phyloP scores from a whole-genome alignment of 352 stramenopile genomes.

The Phytophthora sp. region DNA sequence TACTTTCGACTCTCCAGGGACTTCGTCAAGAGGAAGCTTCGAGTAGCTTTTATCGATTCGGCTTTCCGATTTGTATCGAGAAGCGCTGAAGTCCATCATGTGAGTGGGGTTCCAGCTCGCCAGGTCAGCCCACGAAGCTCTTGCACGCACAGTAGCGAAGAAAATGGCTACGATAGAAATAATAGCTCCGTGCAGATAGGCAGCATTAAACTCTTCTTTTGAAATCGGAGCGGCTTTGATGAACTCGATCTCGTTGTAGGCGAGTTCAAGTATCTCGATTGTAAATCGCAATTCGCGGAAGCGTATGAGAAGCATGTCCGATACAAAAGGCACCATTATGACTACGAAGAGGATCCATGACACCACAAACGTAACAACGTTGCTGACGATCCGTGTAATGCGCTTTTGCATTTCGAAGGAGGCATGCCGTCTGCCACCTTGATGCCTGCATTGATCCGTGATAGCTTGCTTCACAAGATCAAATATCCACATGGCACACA shows the following conservation, averaged over 20 bases:
- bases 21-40: neutral
- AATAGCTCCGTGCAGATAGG: neutral
- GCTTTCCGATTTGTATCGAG: neutral
- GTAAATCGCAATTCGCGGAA: constrained; percentile 46
- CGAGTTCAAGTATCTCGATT: constrained; percentile 46
- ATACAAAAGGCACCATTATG: constrained; percentile 31
- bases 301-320: constrained; percentile 42
- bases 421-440: neutral
- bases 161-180: neutral
- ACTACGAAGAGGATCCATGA: constrained; percentile 33
- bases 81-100: neutral
- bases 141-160: constrained; percentile 17
- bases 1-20: neutral
- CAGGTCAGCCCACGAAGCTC: constrained; percentile 8
- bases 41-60: neutral
- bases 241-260: constrained; percentile 16
- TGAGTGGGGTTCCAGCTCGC: constrained; percentile 17
- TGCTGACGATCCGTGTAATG: neutral
- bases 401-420: constrained; percentile 2
- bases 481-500: neutral
- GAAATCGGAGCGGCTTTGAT: constrained; percentile 16
- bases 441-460: neutral
- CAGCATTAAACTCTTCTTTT: constrained; percentile 6
- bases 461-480: neutral
- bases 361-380: constrained; percentile 31